phyloP scores from a whole-genome alignment of 1,284 basidiomycete genomes.

The Coniferiporia sulphurascens region DNA sequence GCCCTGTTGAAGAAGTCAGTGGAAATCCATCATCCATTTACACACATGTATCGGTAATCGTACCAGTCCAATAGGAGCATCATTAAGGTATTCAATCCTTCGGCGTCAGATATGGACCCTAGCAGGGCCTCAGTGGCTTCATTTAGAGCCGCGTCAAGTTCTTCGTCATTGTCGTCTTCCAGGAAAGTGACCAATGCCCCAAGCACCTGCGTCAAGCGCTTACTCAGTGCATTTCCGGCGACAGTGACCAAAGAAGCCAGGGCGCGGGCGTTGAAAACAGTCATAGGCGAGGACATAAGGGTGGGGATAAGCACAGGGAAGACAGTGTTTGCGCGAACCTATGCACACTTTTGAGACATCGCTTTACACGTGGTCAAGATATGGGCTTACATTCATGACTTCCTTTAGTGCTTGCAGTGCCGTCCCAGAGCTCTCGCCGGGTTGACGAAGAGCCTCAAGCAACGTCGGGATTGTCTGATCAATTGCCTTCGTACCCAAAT shows the following conservation, averaged over 20 bases:
- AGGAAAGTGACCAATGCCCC: constrained; percentile 69
- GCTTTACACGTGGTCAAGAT: not conserved
- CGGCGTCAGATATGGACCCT: constrained; percentile 73
- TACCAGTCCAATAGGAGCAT: constrained; percentile 86
- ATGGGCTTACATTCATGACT: constrained; percentile 79
- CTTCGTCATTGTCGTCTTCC: constrained; percentile 65
- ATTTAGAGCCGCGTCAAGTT: constrained; percentile 67
- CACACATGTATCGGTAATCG: constrained; percentile 24
- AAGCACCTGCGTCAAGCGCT: constrained; percentile 73
- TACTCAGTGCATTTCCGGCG: constrained; percentile 86
- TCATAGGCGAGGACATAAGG: constrained; percentile 86
- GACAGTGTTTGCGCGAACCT: constrained; percentile 89
- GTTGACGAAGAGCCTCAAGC: constrained; percentile 87
- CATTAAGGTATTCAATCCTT: constrained; percentile 88
- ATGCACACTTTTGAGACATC: constrained; percentile 11
- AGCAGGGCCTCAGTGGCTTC: constrained; percentile 74
- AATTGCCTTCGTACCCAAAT: constrained; percentile 87
- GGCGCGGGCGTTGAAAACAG: constrained; percentile 93
- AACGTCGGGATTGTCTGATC: constrained; percentile 96
- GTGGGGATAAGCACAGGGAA: constrained; percentile 99
- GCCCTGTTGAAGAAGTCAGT: constrained; percentile 47
- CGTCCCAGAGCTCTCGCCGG: constrained; percentile 90
- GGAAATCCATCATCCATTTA: not conserved
- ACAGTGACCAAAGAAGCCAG: constrained; percentile 89
- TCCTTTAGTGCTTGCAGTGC: constrained; percentile 90